These are phyloP conservation scores for Strigomonas culicis DNA, from an alignment of 208 protist genomes.

Conservation along the genomic window DNA sequence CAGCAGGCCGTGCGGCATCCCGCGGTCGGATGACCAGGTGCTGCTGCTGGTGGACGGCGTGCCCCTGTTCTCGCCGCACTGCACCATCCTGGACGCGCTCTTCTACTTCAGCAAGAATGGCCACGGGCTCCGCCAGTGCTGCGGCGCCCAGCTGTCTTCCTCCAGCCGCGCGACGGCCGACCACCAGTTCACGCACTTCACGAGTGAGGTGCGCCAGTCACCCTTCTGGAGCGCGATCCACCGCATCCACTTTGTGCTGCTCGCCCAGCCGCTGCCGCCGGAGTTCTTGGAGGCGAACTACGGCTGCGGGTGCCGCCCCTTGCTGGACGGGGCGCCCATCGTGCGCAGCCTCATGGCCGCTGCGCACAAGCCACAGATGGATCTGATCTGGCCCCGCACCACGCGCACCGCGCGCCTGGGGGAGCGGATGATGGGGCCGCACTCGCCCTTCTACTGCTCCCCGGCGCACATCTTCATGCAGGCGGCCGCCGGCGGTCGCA, in stretches of 20 bases:
- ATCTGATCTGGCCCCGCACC: too few relatives aligned
- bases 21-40: conserved; percentile 21
- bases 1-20: neutral
- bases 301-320: too few relatives aligned
- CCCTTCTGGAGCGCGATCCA: conserved; percentile 49
- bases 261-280: conserved; percentile 31
- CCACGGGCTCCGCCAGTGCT: conserved; percentile 22
- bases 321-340: too few relatives aligned
- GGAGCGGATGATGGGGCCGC: too few relatives aligned
- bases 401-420: too few relatives aligned
- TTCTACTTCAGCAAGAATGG: conserved; percentile 21
- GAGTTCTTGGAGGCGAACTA: conserved; percentile 9
- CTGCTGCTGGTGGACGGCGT: conserved; percentile 37
- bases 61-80: conserved; percentile 32
- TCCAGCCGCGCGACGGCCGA: conserved; percentile 15
- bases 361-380: too few relatives aligned
- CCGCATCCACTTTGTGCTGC: conserved; percentile 37
- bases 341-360: too few relatives aligned
- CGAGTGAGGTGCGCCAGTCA: conserved; percentile 19
- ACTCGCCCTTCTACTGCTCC: neutral
- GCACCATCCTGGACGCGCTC: conserved; percentile 36
- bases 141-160: neutral
- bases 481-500: neutral
- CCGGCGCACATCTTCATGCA: neutral
- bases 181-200: conserved; percentile 11